Base-by-base conservation (phyloP, 2,329 filamentous ascomycete genomes). In the Aspergillus puulaauensis region DNA sequence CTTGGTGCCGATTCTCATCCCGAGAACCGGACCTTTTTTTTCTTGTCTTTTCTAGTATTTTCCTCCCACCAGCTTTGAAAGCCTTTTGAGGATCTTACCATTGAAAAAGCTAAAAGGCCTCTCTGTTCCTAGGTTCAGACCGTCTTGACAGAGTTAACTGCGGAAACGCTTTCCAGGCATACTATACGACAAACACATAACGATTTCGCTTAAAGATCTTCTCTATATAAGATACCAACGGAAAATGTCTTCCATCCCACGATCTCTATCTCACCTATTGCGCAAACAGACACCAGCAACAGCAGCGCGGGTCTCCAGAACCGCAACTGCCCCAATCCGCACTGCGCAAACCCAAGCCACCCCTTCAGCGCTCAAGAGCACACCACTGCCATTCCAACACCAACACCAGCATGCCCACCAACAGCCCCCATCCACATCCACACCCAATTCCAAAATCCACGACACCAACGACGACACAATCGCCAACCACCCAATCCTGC, bases 401-500 rank as follows among this genome's bases (percentile, higher is more conserved):
- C 2, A 15, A 7, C 64, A 43, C 89, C 92, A 75, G 19, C 46
- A 41, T n/a, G 33, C 41, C 9, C 47, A 27, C 39, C 51, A 44
- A 52, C 39, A 40, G 12, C 27, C 27, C 27, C 27, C 27, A 31
- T 31, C 27, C 27, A 27, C 21, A 31, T 31, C 27, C 27, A 27
- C 12, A n/a, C 44, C 19, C n/a, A 46, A 7, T 9, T 15, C 46
- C 12, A 35, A 49, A 8, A 12, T n/a, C 46, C n/a, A 39, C 17
- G 17, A 19, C 35, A n/a, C 27, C 11, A 31, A 11, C 27, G 3
- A 37, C 27, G n/a, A 35, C 27, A 6, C 7, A 15, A 33, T 17
- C 45, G 27, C 43, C 39, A 14, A 46, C 35, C 90, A 93, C 75
- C 88, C 90, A 0, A 73, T 96, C n/a, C 82, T 88, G 3, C 74